Evolutionary conservation across 2,329 filamentous ascomycete genomes (phyloP).

Genomic region (Trichoderma pleuroti): DNA sequence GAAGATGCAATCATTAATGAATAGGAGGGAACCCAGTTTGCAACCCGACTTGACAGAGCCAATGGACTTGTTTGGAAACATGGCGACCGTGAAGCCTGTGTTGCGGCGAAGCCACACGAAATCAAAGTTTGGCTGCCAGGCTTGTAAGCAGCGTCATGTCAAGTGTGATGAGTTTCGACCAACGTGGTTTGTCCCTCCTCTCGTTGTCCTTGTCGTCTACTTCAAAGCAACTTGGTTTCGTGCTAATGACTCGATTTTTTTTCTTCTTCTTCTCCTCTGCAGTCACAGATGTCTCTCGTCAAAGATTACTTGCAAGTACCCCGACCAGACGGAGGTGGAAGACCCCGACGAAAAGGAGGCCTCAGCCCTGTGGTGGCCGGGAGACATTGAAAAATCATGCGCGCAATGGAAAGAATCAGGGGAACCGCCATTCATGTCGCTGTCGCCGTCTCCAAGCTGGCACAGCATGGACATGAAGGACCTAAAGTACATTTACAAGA

Average conservation of each 20-base stretch:
- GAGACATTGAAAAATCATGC: background rate
- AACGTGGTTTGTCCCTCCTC: constrained; percentile 1
- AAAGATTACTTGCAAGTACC: background rate
- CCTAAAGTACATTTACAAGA: constrained; percentile 8
- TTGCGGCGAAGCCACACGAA: constrained; percentile 12
- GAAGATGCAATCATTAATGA: background rate
- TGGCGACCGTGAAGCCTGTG: constrained; percentile 4
- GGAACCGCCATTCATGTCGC: background rate
- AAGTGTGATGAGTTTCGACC: constrained; percentile 13
- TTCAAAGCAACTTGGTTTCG: background rate
- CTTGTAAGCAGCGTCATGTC: constrained; percentile 7
- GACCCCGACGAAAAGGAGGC: background rate
- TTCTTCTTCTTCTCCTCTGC: background rate
- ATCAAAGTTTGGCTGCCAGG: constrained; percentile 5
- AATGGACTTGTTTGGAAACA: background rate
- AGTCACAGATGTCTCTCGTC: constrained; percentile 11
- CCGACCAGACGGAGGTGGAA: background rate
- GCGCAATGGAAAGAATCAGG: constrained; percentile 4
- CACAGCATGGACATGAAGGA: constrained; percentile 8
- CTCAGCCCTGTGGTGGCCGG: background rate
- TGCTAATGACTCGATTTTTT: background rate
- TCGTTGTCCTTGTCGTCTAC: background rate
- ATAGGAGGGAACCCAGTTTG: background rate
- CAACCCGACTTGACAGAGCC: background rate
- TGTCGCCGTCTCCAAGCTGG: constrained; percentile 2